Conservation (phyloP, 495 filamentous ascomycete species). For the Aspergillus diversus region DNA sequence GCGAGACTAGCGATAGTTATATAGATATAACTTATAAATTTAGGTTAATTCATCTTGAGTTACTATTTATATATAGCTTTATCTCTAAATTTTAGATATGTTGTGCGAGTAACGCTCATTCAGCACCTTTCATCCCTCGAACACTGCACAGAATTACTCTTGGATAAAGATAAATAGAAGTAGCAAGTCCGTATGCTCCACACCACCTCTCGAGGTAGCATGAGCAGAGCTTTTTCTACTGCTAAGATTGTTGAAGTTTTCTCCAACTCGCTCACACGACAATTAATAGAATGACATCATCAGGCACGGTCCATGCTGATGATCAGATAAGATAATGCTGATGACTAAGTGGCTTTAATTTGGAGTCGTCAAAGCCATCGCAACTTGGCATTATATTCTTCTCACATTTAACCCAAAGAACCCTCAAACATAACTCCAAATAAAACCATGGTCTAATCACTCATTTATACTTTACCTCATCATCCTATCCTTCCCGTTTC, state of each 20-base stretch:
- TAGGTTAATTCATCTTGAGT: too few species aligned
- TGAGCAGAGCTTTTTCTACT: background rate
- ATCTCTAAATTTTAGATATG: too few species aligned
- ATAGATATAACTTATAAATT: too few species aligned
- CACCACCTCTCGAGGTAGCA: too few species aligned
- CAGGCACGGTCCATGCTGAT: background rate
- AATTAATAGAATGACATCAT: slow-evolving; percentile 19
- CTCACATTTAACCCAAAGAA: background rate
- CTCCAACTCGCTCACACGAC: background rate
- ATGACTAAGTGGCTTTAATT: slow-evolving; percentile 12
- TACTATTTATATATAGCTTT: too few species aligned
- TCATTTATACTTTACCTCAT: background rate
- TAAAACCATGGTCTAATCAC: background rate
- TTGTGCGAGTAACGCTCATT: too few species aligned
- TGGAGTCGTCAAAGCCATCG: background rate
- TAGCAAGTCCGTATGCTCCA: too few species aligned
- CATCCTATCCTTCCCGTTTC: background rate
- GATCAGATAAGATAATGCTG: slow-evolving; percentile 26
- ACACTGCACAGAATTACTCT: too few species aligned
- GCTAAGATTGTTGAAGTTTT: background rate
- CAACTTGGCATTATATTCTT: background rate
- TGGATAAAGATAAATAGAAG: too few species aligned
- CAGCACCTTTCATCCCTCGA: too few species aligned
- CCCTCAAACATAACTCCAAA: background rate
- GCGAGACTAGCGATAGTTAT: too few species aligned